Conservation (phyloP, 768 basidiomycete genomes). For the Leucocoprinus leucothites region DNA sequence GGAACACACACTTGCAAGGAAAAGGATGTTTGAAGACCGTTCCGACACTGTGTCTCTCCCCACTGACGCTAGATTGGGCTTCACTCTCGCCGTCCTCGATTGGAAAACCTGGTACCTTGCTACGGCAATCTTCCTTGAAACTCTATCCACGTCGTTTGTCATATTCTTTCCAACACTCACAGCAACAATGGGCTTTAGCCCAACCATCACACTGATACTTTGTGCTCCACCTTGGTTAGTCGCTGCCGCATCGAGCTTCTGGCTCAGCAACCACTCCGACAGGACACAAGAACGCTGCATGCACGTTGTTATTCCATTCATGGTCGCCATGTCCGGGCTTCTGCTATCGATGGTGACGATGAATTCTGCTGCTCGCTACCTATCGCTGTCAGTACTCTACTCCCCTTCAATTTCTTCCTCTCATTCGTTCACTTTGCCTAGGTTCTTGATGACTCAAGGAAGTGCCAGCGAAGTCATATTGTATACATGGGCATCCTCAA, state of each 20-base stretch:
- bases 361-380: slow-evolving; percentile 59
- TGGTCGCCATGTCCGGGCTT: slow-evolving; percentile 66
- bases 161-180: slow-evolving; percentile 72
- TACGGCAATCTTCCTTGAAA: slow-evolving; percentile 32
- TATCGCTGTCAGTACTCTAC: slow-evolving; percentile 47
- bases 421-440: no score
- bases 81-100: slow-evolving; percentile 60
- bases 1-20: slow-evolving; percentile 55
- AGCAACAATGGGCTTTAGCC: slow-evolving; percentile 61
- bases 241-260: slow-evolving; percentile 54
- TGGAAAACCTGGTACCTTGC: slow-evolving; percentile 69
- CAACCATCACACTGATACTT: slow-evolving; percentile 59
- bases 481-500: slow-evolving; percentile 47
- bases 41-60: background rate
- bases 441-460: slow-evolving; percentile 50
- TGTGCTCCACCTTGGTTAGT: slow-evolving; percentile 61
- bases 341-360: slow-evolving; percentile 61
- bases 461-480: slow-evolving; percentile 72
- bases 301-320: slow-evolving; percentile 54
- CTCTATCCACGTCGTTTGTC: slow-evolving; percentile 62
- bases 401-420: no score
- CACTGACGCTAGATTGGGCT: slow-evolving; percentile 26
- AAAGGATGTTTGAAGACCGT: slow-evolving; percentile 60
- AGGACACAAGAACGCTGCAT: slow-evolving; percentile 63
- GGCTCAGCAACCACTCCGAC: slow-evolving; percentile 69